phyloP scores from a whole-genome alignment of 805 yeast genomes.

The Wickerhamomyces pijperi region DNA sequence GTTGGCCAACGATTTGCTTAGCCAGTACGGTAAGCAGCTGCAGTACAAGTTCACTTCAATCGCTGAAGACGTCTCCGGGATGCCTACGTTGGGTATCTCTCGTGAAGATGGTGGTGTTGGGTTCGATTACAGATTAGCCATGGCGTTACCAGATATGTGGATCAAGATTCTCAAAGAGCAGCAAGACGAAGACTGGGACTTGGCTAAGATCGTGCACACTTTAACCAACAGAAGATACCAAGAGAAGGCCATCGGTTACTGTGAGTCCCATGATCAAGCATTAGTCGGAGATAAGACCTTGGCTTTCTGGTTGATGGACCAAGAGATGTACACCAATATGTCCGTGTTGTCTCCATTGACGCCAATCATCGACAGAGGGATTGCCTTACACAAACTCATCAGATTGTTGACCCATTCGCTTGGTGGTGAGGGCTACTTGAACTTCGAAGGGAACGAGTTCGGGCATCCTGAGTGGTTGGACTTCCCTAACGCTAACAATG shows the following conservation, averaged over 20 bases:
- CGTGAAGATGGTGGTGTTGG: conserved; percentile 78
- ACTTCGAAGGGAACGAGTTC: conserved; percentile 95
- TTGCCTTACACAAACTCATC: conserved; percentile 84
- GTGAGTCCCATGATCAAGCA: conserved; percentile 96
- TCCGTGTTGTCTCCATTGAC: conserved; percentile 62
- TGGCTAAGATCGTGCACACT: conserved; percentile 69
- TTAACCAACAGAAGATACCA: conserved; percentile 80
- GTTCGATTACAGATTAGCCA: conserved; percentile 84
- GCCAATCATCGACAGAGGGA: conserved; percentile 76
- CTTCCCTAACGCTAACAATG: conserved; percentile 86
- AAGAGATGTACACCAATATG: conserved; percentile 97
- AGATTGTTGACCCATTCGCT: conserved; percentile 76
- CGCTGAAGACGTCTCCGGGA: conserved; percentile 96
- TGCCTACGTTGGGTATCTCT: conserved; percentile 87
- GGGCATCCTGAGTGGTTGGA: conserved; percentile 99
- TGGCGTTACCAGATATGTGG: conserved; percentile 99
- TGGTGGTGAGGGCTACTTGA: conserved; percentile 96
- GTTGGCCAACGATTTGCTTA: conserved; percentile 78
- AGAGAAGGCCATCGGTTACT: conserved; percentile 83
- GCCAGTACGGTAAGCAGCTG: conserved; percentile 32
- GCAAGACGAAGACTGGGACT: conserved; percentile 84
- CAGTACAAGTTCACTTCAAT: conserved; percentile 54
- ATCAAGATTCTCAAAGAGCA: conserved; percentile 81
- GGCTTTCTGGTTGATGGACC: conserved; percentile 98
- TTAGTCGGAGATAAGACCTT: conserved; percentile 93